Base-by-base conservation (phyloP, 1,284 basidiomycete genomes). In the Anthracocystis walkeri region DNA sequence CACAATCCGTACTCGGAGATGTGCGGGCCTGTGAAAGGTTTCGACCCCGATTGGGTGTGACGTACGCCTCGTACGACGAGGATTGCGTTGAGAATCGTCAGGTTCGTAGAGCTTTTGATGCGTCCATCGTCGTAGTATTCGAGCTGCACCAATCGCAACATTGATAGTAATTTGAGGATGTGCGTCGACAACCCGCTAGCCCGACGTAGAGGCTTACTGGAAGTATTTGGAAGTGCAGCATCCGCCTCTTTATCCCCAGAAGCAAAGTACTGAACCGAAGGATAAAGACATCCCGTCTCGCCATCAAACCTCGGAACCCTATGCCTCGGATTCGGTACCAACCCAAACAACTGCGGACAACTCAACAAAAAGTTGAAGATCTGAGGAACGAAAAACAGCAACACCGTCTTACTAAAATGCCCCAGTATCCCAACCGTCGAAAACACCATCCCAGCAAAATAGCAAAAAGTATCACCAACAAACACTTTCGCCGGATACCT, bases 381-480 rank as follows among this genome's bases (percentile, higher is more conserved):
- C 84, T 99, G 97, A 5, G 97, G 97, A 35, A 97, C 88, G 88
- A 99, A 99, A 88, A 99, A 98, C 29, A 99, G 88, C 54, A 98
- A 88, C 4, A 99, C 87, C 0, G 96, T 99, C 87, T 99, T 99
- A 60, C 93, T 94, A 85, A 97, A 98, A 86, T 99, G 97, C 0
- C 93, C 95, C 23, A 85, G 50, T 7, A 85, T 76, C 11, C 80
- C 83, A 1, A 75, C 79, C 4, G 78, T 74, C 4, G 79, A 76
- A 14, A 85, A 75, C 2, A 83, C 82, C 73, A 83, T 82, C 0
- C 83, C 97, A 0, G 95, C 91, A 62, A 98, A 92, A 86, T 99
- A 99, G 86, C 97, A 99, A 42, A 98, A 90, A 1, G 97, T 99
- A 84, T 99, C 97, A 2, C 97, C 97, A 0, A 95, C 94, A 85